Conservation (phyloP, 371 early-diverging fungal species). For the Apophysomyces variabilis region DNA sequence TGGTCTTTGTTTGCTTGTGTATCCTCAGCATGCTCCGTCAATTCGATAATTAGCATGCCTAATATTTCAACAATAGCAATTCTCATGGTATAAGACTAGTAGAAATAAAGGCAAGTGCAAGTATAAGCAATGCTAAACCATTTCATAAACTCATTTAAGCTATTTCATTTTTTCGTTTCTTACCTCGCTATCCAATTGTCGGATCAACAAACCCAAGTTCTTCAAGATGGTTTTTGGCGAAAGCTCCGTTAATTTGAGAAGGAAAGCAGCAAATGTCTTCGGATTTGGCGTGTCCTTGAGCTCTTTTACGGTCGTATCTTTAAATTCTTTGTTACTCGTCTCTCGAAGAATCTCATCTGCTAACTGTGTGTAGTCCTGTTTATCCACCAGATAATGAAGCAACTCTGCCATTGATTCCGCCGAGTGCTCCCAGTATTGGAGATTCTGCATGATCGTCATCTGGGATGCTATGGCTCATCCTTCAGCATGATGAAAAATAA, state of each 20-base stretch:
- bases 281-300: conserved; percentile 77
- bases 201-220: conserved; percentile 82
- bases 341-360: conserved; percentile 83
- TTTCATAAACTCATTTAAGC: too few species aligned
- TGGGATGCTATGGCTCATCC: conserved; percentile 61
- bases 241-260: conserved; percentile 81
- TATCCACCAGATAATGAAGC: conserved; percentile 63
- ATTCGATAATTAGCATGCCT: conserved; percentile 77
- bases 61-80: conserved; percentile 86
- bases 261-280: conserved; percentile 83
- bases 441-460: conserved; percentile 84
- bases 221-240: conserved; percentile 82
- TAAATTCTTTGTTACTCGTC: conserved; percentile 66
- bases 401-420: conserved; percentile 93
- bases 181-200: conserved; percentile 89
- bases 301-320: conserved; percentile 51
- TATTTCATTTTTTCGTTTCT: neutral
- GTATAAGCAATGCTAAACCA: too few species aligned
- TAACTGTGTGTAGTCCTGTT: conserved; percentile 73
- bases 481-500: neutral
- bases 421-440: conserved; percentile 92
- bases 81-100: conserved; percentile 83
- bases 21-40: conserved; percentile 62
- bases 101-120: neutral
- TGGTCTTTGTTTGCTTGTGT: conserved; percentile 65